phyloP scores from a whole-genome alignment of 495 filamentous ascomycete genomes.

The Lophiotrema nucula region DNA sequence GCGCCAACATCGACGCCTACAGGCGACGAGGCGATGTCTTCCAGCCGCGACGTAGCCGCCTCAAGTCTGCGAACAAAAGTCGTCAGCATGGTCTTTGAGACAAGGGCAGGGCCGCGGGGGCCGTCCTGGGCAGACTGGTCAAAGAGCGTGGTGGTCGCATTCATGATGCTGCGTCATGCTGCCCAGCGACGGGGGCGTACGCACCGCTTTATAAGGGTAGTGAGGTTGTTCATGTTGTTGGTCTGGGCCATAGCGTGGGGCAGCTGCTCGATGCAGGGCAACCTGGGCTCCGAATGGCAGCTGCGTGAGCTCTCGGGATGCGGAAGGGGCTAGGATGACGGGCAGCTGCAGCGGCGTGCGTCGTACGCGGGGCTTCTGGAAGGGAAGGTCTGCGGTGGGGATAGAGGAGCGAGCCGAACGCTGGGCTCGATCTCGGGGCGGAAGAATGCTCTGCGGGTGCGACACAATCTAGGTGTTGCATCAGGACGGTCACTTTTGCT shows the following conservation, averaged over 20 bases:
- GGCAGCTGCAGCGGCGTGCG: slow-evolving; percentile 21
- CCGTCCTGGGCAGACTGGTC: slow-evolving; percentile 4
- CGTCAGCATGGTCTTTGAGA: slow-evolving; percentile 43
- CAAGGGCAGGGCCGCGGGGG: slow-evolving; percentile 1
- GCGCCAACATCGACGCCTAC: slow-evolving; percentile 42
- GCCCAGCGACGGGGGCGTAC: slow-evolving; percentile 27
- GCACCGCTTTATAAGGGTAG: slow-evolving; percentile 97
- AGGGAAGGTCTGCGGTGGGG: slow-evolving; percentile 3
- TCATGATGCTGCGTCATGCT: neutral
- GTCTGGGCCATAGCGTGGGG: slow-evolving; percentile 49
- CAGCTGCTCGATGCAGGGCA: slow-evolving; percentile 10
- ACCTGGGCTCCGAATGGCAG: neutral
- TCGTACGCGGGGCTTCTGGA: slow-evolving; percentile 11
- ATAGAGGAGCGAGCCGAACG: too few relatives aligned
- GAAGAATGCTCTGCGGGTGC: slow-evolving; percentile 8
- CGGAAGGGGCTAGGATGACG: slow-evolving; percentile 13
- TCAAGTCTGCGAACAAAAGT: slow-evolving; percentile 71
- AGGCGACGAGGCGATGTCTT: slow-evolving; percentile 84
- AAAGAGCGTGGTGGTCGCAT: slow-evolving; percentile 4
- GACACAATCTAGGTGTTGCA: slow-evolving; percentile 13
- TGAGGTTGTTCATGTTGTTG: slow-evolving; percentile 89
- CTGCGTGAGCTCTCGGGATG: slow-evolving; percentile 19
- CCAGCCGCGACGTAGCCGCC: slow-evolving; percentile 91
- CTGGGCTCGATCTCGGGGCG: neutral
- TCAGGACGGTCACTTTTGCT: neutral